Base-by-base conservation (phyloP, 2,329 filamentous ascomycete species). In the Penicillium verrucosum region DNA sequence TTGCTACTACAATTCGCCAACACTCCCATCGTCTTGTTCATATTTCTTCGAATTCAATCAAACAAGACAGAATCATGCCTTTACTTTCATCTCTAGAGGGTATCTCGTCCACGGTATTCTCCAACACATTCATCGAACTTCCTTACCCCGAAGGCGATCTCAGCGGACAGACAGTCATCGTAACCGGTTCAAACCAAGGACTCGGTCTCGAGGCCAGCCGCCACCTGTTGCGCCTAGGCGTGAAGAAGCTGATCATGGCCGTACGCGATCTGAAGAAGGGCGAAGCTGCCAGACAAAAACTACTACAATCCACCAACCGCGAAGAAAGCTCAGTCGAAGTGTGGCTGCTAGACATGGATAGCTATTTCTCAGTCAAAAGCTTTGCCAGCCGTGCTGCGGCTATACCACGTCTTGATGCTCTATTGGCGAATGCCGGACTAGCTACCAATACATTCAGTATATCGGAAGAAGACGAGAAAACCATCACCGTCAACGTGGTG, bases 121-220 rank as follows among this genome's bases (percentile, higher is more conserved):
- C 58, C 27, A 48, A 48, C 12, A 47, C 58, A 12, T 60, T 58
- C 40, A 36, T 58, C 12, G 29, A 48, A 10, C 69, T 69, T 9
- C 58, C 58, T 2, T 11, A 54, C 4, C 58, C 46, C 2, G 23
- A 49, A 18, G 55, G 42, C 4, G 34, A 60, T 14, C 47, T 60
- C 27, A 51, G 42, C 5, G 56, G 53, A 12, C 45, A 56, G 25
- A 60, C 48, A 1, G 45, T 59, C 16, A 67, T 84, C 85, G 70
- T 87, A 82, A 21, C 78, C 70, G 67, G 83, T 80, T 44, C 68
- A 72, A n/a, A 59, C n/a, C 45, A 51, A 51, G 59, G 59, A 5
- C 53, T 61, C 7, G 56, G 59, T 3, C 47, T 53, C 21, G 54
- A 59, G 38, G 54, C 59, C 32, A 51, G 45, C 30, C 36, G 42